Evolutionary conservation across 768 basidiomycete species (phyloP), one percentile per base, ranked within the genome.

Genomic region (Serendipita sp.): DNA sequence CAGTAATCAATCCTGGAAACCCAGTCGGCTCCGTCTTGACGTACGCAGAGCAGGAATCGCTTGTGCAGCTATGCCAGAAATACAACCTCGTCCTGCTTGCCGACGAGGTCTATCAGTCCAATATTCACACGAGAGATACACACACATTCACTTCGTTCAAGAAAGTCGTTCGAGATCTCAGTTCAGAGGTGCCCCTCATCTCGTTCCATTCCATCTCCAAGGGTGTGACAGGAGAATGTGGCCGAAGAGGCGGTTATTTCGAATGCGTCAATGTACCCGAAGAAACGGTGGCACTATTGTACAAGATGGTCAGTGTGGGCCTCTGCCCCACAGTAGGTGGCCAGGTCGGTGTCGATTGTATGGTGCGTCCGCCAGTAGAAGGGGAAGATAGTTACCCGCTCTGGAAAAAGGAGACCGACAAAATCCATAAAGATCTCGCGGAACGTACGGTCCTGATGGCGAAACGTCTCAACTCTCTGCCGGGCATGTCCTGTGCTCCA

Each of bases 151-250:
- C 84, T 60, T 91, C 89, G 8, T 98, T 99, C 83, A 97, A 97
- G 75, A 88, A 91, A 75, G 79, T 91, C 63, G 83, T 96, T 2
- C 76, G 79, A 63, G 75, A 80, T 46, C 76, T 86, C 68, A 73
- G 81, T 63, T 88, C 86, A n/a, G 80, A 83, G 64, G 76, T 93
- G 65, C 84, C 90, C 48, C 84, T 99, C 72, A 78, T 99, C 64
- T 93, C 90, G 51, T 97, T 96, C 85, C 95, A 99, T 78, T 92
- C 89, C 64, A 95, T 95, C 73, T 94, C 91, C 65, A 99, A 99
- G 75, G 95, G 95, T 63, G 90, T 96, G 67, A 83, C 83, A 44
- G 95, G 95, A 66, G 95, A 99, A 76, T 99, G 96, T 73, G 95
- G 96, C 1, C 80, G 95, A n/a, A 82, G 96, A 56, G 95, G 95